phyloP scores from a whole-genome alignment of 2,329 filamentous ascomycete genomes.

The Neofusicoccum parvum region DNA sequence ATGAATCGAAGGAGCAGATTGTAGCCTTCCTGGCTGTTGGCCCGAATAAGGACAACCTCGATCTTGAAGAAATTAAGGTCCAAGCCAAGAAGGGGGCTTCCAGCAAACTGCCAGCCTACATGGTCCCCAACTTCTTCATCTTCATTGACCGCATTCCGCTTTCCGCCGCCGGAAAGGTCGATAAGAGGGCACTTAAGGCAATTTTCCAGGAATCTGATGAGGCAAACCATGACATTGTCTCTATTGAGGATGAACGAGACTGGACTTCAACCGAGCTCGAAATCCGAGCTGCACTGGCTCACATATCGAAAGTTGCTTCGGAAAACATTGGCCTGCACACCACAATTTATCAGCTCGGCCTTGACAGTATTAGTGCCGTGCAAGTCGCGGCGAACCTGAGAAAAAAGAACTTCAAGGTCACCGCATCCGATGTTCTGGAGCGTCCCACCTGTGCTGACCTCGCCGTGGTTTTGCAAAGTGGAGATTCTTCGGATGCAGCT shows the following conservation, averaged over 20 bases:
- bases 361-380: constrained; percentile 86
- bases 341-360: constrained; percentile 82
- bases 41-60: constrained; percentile 15
- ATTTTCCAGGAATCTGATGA: constrained; percentile 33
- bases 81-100: constrained; percentile 27
- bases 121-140: constrained; percentile 41
- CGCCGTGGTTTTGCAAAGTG: constrained; percentile 24
- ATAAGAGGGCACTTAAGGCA: constrained; percentile 36
- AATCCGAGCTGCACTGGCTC: constrained; percentile 60
- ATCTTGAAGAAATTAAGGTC: constrained; percentile 25
- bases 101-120: constrained; percentile 38
- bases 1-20: constrained; percentile 35
- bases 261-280: constrained; percentile 57
- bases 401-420: constrained; percentile 58
- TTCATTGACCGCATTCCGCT: constrained; percentile 36
- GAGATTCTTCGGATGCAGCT: background rate
- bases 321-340: constrained; percentile 60
- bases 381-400: constrained; percentile 74
- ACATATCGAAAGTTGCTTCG: constrained; percentile 57
- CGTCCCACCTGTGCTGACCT: constrained; percentile 39
- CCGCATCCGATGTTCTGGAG: constrained; percentile 75
- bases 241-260: constrained; percentile 23
- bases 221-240: background rate
- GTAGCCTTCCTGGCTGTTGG: constrained; percentile 35
- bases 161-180: constrained; percentile 45